These are phyloP conservation scores for Scheffersomyces amazonensis DNA, from an alignment of 805 yeast species.

Conservation along the genomic window DNA sequence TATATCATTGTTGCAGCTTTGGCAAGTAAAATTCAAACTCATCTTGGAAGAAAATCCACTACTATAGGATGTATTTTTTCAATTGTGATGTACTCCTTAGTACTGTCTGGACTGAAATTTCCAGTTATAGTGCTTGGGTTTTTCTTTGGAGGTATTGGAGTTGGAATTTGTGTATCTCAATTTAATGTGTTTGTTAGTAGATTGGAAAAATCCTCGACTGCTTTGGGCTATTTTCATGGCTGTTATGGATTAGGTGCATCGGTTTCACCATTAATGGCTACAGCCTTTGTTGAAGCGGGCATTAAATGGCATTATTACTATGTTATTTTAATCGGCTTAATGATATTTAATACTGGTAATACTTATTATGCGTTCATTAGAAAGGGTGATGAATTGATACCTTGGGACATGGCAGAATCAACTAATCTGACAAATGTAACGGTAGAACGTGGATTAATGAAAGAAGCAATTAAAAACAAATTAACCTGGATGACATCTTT, in stretches of 20 bases:
- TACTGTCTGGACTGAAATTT: slow-evolving; percentile 17
- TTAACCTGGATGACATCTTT: slow-evolving; percentile 48
- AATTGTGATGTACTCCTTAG: slow-evolving; percentile 14
- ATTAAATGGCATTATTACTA: slow-evolving; percentile 21
- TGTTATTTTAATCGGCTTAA: slow-evolving; percentile 15
- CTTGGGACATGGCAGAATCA: slow-evolving; percentile 12
- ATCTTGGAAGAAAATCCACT: slow-evolving; percentile 16
- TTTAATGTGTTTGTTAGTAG: slow-evolving; percentile 17
- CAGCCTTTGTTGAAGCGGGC: slow-evolving; percentile 16
- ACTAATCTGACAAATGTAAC: background rate
- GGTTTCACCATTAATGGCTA: slow-evolving; percentile 22
- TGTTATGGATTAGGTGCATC: slow-evolving; percentile 24
- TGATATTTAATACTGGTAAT: slow-evolving; percentile 10
- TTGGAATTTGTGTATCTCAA: slow-evolving; percentile 18
- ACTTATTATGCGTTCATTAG: slow-evolving; percentile 12
- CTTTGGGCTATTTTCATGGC: slow-evolving; percentile 18
- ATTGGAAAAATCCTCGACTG: slow-evolving; percentile 13
- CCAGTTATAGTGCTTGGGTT: slow-evolving; percentile 19
- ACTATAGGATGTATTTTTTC: slow-evolving; percentile 10
- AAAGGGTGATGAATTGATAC: slow-evolving; percentile 16
- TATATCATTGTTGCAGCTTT: slow-evolving; percentile 21
- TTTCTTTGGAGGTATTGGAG: slow-evolving; percentile 21
- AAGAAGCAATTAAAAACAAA: slow-evolving; percentile 35
- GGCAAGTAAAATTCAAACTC: slow-evolving; percentile 20
- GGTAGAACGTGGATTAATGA: slow-evolving; percentile 15